phyloP scores from a whole-genome alignment of 2,329 filamentous ascomycete species.

The Hymenoscyphus fructigenus region DNA sequence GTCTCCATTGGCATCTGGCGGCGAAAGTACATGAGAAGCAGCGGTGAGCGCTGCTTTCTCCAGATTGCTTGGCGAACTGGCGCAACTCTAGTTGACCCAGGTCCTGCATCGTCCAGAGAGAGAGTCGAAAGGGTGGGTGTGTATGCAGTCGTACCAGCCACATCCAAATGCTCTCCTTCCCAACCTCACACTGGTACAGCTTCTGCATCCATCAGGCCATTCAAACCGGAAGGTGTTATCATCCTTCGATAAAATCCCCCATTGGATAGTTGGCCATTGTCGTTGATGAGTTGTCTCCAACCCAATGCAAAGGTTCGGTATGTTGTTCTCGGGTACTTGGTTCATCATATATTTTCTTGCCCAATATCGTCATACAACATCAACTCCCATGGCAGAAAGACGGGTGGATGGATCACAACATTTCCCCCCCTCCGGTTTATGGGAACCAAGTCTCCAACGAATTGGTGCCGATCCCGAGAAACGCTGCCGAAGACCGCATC shows the following conservation, averaged over 20 bases:
- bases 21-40: slow-evolving; percentile 18
- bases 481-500: background rate
- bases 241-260: slow-evolving; percentile 9
- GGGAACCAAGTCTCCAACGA: background rate
- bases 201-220: slow-evolving; percentile 14
- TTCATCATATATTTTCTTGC: slow-evolving; percentile 18
- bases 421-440: background rate
- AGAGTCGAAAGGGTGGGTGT: background rate
- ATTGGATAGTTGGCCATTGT: slow-evolving; percentile 11
- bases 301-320: slow-evolving; percentile 5
- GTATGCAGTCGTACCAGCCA: background rate
- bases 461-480: background rate
- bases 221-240: slow-evolving; percentile 17
- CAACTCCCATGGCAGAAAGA: slow-evolving; percentile 2
- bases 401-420: slow-evolving; percentile 13
- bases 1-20: slow-evolving; percentile 19
- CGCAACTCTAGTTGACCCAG: background rate
- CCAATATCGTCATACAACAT: slow-evolving; percentile 24
- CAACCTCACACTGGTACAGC: slow-evolving; percentile 6
- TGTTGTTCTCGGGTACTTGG: slow-evolving; percentile 5
- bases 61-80: slow-evolving; percentile 11
- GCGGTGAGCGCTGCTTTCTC: slow-evolving; percentile 23
- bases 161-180: background rate
- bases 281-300: slow-evolving; percentile 16
- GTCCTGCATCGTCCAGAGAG: background rate